Base-by-base conservation (phyloP, 2,329 filamentous ascomycete species). In the Alternaria sp. region DNA sequence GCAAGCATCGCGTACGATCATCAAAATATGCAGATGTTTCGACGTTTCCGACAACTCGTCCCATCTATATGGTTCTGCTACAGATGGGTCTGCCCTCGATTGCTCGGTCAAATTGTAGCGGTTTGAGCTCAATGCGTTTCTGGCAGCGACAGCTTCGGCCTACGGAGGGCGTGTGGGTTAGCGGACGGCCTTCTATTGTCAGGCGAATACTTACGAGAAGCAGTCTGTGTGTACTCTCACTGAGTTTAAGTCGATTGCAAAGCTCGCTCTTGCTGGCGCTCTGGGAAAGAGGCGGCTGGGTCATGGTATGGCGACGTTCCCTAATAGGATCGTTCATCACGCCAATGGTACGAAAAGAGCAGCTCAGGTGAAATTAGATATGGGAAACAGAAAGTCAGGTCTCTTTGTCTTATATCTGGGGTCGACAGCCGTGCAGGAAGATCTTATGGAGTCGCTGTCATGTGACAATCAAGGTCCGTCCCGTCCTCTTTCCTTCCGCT, bases 41-140 rank as follows among this genome's bases (percentile, higher is more conserved):
- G 82, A 82, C 5, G 83, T 84, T 68, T 85, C 84, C 33, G 80
- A 83, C 28, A 85, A 80, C 57, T 85, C 81, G 58, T 81, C 79
- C 73, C 82, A 84, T 59, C 79, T 82, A 68, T 83, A 84, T 6
- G 83, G 83, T 18, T 70, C 68, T 57, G 65, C 67, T 7, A 79
- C 70, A 28, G 71, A 71, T 54, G 78, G 69, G 70, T 78, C 61
- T 8, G 51, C 59, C 46, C 71, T 72, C 28, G 79, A 79, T 20
- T 81, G 76, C 10, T 79, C 74, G 6, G 80, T 79, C 49, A 84
- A 73, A 41, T 81, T 80, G 33, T 74, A 72, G 23, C 74, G 76
- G 57, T 78, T 76, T 23, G 71, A 74, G 58, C 81, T 82, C 64
- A 84, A 74, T 11, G 80, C 76, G 64, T 81, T 76, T 66, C 83